Base-by-base conservation (phyloP, 139 green algal genomes). In the Picocystis salinarum region DNA sequence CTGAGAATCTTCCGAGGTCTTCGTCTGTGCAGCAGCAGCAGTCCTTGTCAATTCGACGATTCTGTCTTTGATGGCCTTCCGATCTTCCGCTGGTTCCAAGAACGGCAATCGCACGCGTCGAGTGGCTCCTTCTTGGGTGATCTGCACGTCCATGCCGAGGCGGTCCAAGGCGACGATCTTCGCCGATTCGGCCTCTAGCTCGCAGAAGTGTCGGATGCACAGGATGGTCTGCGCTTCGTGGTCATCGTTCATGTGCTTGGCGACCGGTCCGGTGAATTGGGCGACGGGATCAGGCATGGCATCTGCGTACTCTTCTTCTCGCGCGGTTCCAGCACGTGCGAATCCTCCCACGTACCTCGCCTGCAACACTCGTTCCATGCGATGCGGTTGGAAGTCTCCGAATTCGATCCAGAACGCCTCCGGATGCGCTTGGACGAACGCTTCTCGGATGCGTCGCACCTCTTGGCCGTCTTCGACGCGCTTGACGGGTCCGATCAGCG, bases 351-450 rank as follows among this genome's bases (percentile, higher is more conserved):
- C 63, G 41, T 77, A 62, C 5, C 72, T 48, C 5, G 46, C 69
- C 2, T 39, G 39, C 13, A 47, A 34, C 12, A 83, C 39, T 0
- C 57, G 34, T 4, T 75, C 57, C 49, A 82, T 59, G 2, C 55
- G 44, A 12, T 42, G 44, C 53, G 53, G 73, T 15, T 39, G 41
- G 56, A 88, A 83, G 59, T 88, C 75, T 0, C 59, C 69, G 64
- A 83, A 83, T 42, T 88, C 77, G 3, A 85, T 65, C 52, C 73
- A 91, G 37, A 87, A 91, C 11, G 73, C 72, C 26, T 70, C 48
- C 4, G 79, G 74, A 51, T 91, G 68, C 45, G 73, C 71, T 25
- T 51, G 48, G 7, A 80, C 48, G 62, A 71, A 88, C 3, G 55
- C 17, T 26, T 67, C 56, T 18, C 66, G 56, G 9, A 61, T 56